Conservation (phyloP, 2,329 filamentous ascomycete species). For the Arthrobotrys iridis region DNA sequence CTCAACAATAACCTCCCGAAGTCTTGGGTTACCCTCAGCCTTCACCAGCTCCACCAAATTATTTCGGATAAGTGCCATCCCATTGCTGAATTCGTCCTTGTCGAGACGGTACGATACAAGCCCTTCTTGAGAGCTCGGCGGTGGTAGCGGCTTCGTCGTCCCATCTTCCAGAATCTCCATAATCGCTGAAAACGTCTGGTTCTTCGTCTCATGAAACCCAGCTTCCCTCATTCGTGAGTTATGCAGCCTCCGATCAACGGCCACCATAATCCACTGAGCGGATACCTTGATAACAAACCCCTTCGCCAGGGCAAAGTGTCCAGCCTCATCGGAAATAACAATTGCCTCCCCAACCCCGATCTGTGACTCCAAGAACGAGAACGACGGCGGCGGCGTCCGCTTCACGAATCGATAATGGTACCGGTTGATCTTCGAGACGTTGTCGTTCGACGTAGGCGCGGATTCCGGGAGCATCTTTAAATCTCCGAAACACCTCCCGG, state of each 20-base stretch:
- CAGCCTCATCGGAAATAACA: constrained; percentile 94
- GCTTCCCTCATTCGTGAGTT: constrained; percentile 79
- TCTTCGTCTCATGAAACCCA: constrained; percentile 78
- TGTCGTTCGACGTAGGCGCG: constrained; percentile 70
- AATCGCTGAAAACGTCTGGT: constrained; percentile 89
- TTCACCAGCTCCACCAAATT: constrained; percentile 91
- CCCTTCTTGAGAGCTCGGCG: constrained; percentile 63
- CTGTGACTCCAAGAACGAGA: constrained; percentile 92
- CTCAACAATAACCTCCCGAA: constrained; percentile 77
- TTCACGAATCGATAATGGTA: constrained; percentile 88
- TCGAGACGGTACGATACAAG: constrained; percentile 81
- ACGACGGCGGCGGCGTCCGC: constrained; percentile 66
- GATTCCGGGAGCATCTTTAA: constrained; percentile 84
- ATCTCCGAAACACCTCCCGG: constrained; percentile 78
- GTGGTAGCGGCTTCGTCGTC: constrained; percentile 56
- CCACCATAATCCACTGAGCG: constrained; percentile 73
- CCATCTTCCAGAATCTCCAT: constrained; percentile 80
- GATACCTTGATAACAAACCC: constrained; percentile 81
- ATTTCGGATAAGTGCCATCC: constrained; percentile 93
- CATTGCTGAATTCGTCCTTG: constrained; percentile 98
- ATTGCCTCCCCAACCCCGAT: constrained; percentile 87
- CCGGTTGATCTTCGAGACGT: constrained; percentile 85
- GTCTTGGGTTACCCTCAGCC: constrained; percentile 66
- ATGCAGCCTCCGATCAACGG: constrained; percentile 88
- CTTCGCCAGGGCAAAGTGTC: constrained; percentile 92